Evolutionary conservation across 2,329 filamentous ascomycete species (phyloP).

Genomic region (Ilyonectria mors-panacis): DNA sequence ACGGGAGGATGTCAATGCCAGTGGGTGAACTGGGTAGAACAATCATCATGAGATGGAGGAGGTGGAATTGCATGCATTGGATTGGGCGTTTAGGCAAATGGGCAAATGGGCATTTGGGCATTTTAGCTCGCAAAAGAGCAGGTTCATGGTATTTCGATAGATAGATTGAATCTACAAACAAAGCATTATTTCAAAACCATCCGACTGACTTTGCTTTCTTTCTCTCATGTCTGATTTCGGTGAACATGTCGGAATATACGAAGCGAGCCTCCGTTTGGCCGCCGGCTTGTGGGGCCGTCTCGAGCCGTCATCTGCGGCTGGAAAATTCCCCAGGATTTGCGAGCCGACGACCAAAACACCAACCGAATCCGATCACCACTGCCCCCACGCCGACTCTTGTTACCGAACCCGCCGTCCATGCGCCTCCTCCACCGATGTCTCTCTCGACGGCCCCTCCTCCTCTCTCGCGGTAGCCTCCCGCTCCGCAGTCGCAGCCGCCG

Average conservation of each 20-base stretch:
- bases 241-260: neutral
- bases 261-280: neutral
- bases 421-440: constrained; percentile 26
- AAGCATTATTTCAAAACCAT: neutral
- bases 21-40: constrained; percentile 68
- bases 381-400: neutral
- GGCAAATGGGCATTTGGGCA: constrained; percentile 7
- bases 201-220: neutral
- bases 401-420: constrained; percentile 32
- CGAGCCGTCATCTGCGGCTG: constrained; percentile 18
- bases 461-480: neutral
- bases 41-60: constrained; percentile 6
- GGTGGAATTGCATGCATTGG: constrained; percentile 8
- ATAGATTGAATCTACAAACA: constrained; percentile 8
- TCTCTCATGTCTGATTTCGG: neutral
- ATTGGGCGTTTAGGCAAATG: constrained; percentile 6
- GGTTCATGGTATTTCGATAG: constrained; percentile 23
- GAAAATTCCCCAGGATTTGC: constrained; percentile 18
- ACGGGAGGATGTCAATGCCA: constrained; percentile 74
- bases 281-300: constrained; percentile 37
- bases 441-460: constrained; percentile 1
- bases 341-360: neutral
- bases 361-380: constrained; percentile 13
- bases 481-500: constrained; percentile 37
- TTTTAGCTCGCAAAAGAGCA: constrained; percentile 21